Evolutionary conservation across 73 alveolate species (phyloP), one percentile per base, ranked within the genome.

Genomic region (Stentor coeruleus): DNA sequence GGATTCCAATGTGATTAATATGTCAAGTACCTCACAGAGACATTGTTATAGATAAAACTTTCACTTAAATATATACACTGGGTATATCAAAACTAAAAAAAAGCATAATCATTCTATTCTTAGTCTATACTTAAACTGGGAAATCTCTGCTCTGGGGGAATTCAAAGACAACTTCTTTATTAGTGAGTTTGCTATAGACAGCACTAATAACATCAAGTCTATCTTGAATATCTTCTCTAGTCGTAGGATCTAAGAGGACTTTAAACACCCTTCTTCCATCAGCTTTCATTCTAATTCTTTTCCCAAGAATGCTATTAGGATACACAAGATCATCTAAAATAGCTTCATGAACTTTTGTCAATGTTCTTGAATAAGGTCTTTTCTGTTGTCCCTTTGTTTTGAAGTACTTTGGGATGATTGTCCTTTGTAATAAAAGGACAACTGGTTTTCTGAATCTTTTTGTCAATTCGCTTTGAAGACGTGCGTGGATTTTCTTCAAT

Each of bases 281-380:
- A 30, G 77, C 88, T 36, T 55, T 33, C 60, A 77, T 41, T 35
- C 89, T 79, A 82, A 91, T 87, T 20, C 91, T 59, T 77, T 87
- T 92, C 36, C 96, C 98, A 33, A 84, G 59, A 84, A 90, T 85
- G 66, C 82, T 74, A 0, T 94, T 87, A 74, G 96, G 96, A 74
- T 81, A 87, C 66, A 49, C 86, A 79, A 93, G 73, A 79, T 93
- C 98, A 42, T 93, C 98, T 76, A 93, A 91, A 81, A 89, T 77
- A 28, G 93, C 93, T 77, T 88, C 96, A 86, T 93, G 96, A 81
- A 93, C 98, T 2, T 92, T 77, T 31, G 96, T 93, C 84, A 93
- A 84, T 40, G 98, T n/a, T n/a, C n/a, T n/a, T n/a, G n/a, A n/a
- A n/a, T n/a, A n/a, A n/a, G n/a, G n/a, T n/a, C n/a, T n/a, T n/a